Percentiles rank a stretch among this genome's conserved stretches.
Conservation (phyloP, 2,329 filamentous ascomycete genomes). For the Eutypella sp. region DNA sequence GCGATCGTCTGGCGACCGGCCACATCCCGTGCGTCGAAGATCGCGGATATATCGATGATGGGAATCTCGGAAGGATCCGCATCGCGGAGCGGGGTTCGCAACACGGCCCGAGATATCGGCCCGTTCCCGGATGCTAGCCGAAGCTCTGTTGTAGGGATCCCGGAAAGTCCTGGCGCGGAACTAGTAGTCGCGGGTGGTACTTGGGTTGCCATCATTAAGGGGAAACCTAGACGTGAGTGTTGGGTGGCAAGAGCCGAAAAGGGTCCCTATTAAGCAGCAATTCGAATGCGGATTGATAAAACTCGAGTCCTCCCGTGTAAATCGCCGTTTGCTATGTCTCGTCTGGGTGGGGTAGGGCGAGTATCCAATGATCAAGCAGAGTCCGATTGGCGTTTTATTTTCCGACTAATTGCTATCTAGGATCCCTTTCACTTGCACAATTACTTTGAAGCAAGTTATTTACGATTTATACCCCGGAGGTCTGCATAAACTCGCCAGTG, state of each 20-base stretch:
- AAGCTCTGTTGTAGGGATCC: slow-evolving; percentile 11
- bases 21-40: slow-evolving; percentile 34
- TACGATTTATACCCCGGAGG: too few relatives aligned
- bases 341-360: too few relatives aligned
- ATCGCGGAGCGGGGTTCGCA: slow-evolving; percentile 19
- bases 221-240: neutral
- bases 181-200: neutral
- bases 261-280: too few relatives aligned
- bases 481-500: too few relatives aligned
- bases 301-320: too few relatives aligned
- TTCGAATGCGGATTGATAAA: too few relatives aligned
- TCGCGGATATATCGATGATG: slow-evolving; percentile 37
- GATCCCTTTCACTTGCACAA: too few relatives aligned
- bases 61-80: slow-evolving; percentile 28
- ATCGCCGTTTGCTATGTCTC: too few relatives aligned
- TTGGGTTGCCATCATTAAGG: neutral
- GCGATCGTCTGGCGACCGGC: slow-evolving; percentile 35
- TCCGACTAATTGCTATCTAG: too few relatives aligned
- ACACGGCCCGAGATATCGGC: slow-evolving; percentile 14
- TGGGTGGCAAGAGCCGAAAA: neutral
- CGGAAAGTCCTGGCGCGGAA: neutral
- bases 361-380: too few relatives aligned
- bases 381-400: too few relatives aligned
- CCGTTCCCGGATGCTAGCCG: slow-evolving; percentile 22
- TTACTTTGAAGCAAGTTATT: too few relatives aligned